phyloP scores from a whole-genome alignment of 495 filamentous ascomycete species.

The Neurospora sp. region DNA sequence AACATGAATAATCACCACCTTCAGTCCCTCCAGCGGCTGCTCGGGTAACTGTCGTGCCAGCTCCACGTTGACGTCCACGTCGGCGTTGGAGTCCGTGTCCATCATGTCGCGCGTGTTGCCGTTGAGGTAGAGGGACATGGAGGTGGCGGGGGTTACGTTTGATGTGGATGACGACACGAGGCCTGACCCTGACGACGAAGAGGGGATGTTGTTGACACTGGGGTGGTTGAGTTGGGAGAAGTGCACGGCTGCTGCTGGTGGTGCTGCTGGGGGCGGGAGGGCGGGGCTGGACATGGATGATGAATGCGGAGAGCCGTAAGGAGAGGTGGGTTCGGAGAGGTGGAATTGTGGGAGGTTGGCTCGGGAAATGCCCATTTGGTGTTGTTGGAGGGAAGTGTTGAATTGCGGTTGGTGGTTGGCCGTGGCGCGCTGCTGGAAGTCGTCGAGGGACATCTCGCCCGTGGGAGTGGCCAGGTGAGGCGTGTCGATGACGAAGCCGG shows the following conservation, averaged over 20 bases:
- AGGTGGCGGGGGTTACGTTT: background rate
- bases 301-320: background rate
- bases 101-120: background rate
- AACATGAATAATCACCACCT: conserved; percentile 70
- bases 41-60: background rate
- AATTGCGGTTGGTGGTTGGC: background rate
- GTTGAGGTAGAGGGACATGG: background rate
- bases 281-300: background rate
- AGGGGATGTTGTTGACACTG: background rate
- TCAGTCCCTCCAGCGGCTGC: conserved; percentile 37
- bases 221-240: background rate
- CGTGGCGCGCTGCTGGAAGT: conserved; percentile 14
- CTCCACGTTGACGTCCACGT: background rate
- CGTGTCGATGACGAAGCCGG: conserved; percentile 6
- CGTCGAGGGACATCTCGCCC: conserved; percentile 25
- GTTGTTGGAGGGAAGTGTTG: background rate
- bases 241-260: background rate
- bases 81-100: background rate
- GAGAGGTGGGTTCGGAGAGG: background rate
- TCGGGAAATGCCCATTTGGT: background rate
- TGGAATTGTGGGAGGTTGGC: background rate
- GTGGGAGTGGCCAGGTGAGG: conserved; percentile 29
- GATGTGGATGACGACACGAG: background rate
- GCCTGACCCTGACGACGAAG: background rate
- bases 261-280: background rate